phyloP scores from a whole-genome alignment of 106 monocot genomes.

The Triglochin maritima region DNA sequence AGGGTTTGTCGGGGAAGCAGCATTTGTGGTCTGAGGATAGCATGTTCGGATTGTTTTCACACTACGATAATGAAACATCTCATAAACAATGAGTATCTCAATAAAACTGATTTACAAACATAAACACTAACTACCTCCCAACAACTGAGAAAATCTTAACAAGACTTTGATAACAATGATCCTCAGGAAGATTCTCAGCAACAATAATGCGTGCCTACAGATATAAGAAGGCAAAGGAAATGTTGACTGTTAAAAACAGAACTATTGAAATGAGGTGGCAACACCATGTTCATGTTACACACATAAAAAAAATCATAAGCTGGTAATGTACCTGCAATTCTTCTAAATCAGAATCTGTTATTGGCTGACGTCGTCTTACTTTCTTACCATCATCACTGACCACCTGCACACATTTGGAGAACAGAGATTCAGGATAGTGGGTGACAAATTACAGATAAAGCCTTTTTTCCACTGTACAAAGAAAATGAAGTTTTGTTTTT shows the following conservation, averaged over 20 bases:
- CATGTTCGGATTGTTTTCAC: conserved; percentile 97
- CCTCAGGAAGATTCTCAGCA: conserved; percentile 96
- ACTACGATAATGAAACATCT: conserved; percentile 27
- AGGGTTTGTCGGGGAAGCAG: conserved; percentile 43
- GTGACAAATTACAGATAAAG: no score
- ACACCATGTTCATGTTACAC: background rate
- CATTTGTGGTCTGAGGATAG: conserved; percentile 87
- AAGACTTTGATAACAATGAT: conserved; percentile 94
- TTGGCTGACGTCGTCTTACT: conserved; percentile 64
- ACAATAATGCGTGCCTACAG: conserved; percentile 86
- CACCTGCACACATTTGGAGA: conserved; percentile 26
- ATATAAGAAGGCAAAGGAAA: background rate
- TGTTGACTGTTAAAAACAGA: background rate
- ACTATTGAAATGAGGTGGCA: background rate
- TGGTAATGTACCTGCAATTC: conserved; percentile 17
- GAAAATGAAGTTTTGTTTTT: background rate
- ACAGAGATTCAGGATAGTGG: no score
- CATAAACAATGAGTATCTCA: background rate
- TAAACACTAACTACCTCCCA: conserved; percentile 45
- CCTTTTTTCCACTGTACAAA: background rate
- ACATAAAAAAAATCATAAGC: background rate
- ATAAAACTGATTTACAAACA: background rate
- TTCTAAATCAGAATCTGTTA: conserved; percentile 73
- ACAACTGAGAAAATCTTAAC: conserved; percentile 83
- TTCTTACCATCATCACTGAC: conserved; percentile 98